phyloP scores from a whole-genome alignment of 2,329 filamentous ascomycete genomes.

The Colletotrichum sp. region DNA sequence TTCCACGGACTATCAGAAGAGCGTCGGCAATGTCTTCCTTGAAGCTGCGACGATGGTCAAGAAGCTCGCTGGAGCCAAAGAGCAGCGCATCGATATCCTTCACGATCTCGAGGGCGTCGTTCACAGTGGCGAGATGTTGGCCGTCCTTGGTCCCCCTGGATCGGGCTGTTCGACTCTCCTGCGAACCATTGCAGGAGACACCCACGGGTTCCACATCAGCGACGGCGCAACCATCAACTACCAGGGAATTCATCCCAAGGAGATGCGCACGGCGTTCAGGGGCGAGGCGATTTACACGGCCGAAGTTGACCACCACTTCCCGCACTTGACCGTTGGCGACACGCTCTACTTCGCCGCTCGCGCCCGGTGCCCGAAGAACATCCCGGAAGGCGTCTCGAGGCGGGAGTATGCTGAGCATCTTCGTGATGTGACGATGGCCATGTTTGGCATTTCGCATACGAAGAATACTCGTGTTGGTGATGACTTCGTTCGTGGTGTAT shows the following conservation, averaged over 20 bases:
- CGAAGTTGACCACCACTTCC: conserved; percentile 69
- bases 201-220: conserved; percentile 57
- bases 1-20: conserved; percentile 47
- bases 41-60: conserved; percentile 30
- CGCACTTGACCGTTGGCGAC: conserved; percentile 63
- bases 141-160: conserved; percentile 60
- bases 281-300: conserved; percentile 72
- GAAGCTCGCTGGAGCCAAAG: conserved; percentile 27
- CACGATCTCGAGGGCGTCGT: conserved; percentile 57
- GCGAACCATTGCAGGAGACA: conserved; percentile 69
- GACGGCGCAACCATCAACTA: conserved; percentile 17
- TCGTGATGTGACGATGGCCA: conserved; percentile 59
- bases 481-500: conserved; percentile 59
- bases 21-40: conserved; percentile 41
- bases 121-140: conserved; percentile 59
- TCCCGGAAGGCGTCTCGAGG: conserved; percentile 49
- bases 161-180: conserved; percentile 72
- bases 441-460: conserved; percentile 61
- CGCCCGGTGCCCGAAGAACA: conserved; percentile 52
- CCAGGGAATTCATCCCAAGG: conserved; percentile 12
- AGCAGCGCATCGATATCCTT: conserved; percentile 53
- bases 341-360: conserved; percentile 67
- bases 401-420: conserved; percentile 50
- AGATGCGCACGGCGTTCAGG: conserved; percentile 31
- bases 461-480: conserved; percentile 59